These are phyloP conservation scores for Kwoniella pini DNA, from an alignment of 768 basidiomycete species.

Conservation along the genomic window DNA sequence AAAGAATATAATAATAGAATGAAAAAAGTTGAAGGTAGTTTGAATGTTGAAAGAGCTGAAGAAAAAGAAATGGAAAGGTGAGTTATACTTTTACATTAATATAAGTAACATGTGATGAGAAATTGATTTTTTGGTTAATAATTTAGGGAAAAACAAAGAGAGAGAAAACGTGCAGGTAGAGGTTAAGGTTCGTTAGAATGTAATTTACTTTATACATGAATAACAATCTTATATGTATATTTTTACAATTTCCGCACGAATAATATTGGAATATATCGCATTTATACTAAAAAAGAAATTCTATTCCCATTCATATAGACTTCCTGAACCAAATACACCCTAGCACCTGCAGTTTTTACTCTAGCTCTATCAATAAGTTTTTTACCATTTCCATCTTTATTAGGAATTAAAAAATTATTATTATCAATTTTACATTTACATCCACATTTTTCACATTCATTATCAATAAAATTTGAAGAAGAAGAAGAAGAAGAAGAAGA, in stretches of 20 bases:
- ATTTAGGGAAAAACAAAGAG: slow-evolving; percentile 35
- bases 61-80: slow-evolving; percentile 83
- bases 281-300: no score
- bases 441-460: slow-evolving; percentile 22
- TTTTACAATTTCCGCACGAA: neutral
- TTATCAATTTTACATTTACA: slow-evolving; percentile 20
- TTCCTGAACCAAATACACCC: slow-evolving; percentile 48
- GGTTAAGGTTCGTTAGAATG: slow-evolving; percentile 5
- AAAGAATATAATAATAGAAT: slow-evolving; percentile 74
- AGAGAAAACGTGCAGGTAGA: slow-evolving; percentile 36
- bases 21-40: slow-evolving; percentile 65
- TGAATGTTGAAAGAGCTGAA: slow-evolving; percentile 86
- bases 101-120: no score
- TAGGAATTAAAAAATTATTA: no score
- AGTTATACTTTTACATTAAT: no score
- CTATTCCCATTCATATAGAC: slow-evolving; percentile 44
- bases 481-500: no score
- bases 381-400: slow-evolving; percentile 6
- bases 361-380: slow-evolving; percentile 41
- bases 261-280: no score
- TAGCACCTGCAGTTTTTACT: slow-evolving; percentile 46
- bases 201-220: slow-evolving; percentile 8
- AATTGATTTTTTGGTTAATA: neutral
- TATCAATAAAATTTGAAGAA: no score
- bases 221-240: neutral